These are phyloP conservation scores for Dichotomopilus funicola DNA, from an alignment of 2,329 filamentous ascomycete species.

Conservation along the genomic window DNA sequence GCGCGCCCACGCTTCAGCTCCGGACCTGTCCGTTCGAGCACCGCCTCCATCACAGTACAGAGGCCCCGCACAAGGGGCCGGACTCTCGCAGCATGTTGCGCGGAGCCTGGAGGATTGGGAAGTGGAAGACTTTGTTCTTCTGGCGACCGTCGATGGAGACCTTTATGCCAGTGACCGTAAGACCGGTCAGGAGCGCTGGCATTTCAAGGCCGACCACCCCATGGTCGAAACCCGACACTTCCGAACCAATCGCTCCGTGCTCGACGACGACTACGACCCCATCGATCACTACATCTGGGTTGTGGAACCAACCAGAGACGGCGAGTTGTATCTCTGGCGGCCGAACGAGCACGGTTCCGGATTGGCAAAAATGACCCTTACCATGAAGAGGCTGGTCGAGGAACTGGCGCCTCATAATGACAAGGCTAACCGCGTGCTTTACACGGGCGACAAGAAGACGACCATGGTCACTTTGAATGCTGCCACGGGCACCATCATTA, in stretches of 20 bases:
- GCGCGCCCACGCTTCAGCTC: constrained; percentile 98
- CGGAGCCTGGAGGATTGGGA: constrained; percentile 98
- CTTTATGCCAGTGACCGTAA: constrained; percentile 86
- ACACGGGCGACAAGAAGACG: constrained; percentile 86
- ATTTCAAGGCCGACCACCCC: constrained; percentile 72
- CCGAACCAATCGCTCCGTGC: constrained; percentile 57
- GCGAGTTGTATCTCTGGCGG: constrained; percentile 78
- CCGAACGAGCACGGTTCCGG: constrained; percentile 55
- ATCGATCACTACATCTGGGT: constrained; percentile 92
- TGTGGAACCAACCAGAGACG: constrained; percentile 84
- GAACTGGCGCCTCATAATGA: constrained; percentile 71
- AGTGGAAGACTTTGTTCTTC: constrained; percentile 99
- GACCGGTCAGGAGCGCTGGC: constrained; percentile 80
- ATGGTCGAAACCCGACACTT: constrained; percentile 89
- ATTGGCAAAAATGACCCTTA: constrained; percentile 61
- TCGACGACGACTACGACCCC: constrained; percentile 52
- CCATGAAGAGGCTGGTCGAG: constrained; percentile 83
- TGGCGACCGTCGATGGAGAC: constrained; percentile 99
- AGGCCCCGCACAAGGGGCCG: constrained; percentile 52
- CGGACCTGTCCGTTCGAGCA: constrained; percentile 88
- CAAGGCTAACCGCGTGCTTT: constrained; percentile 71
- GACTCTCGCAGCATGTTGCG: constrained; percentile 80
- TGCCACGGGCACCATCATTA: constrained; percentile 71
- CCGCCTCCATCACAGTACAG: constrained; percentile 64
- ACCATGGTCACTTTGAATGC: constrained; percentile 86